These are phyloP conservation scores for Fusarium tricinctum DNA, from an alignment of 2,329 filamentous ascomycete genomes.

Conservation along the genomic window DNA sequence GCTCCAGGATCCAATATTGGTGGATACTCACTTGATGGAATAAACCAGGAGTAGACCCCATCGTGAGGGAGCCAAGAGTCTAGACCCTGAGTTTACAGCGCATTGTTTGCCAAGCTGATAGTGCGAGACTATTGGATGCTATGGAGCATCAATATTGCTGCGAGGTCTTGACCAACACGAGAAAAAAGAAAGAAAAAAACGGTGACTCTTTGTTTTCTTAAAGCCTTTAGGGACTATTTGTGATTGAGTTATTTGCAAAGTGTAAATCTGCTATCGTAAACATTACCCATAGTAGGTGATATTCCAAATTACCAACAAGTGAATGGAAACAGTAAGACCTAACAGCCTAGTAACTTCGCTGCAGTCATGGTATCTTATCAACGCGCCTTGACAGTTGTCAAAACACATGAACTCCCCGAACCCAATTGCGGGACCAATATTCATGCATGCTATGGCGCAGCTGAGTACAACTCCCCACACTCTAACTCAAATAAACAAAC, in stretches of 20 bases:
- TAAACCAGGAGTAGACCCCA: too few species aligned
- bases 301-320: neutral
- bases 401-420: neutral
- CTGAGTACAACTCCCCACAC: constrained; percentile 3
- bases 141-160: neutral
- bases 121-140: constrained; percentile 10
- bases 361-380: neutral
- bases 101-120: constrained; percentile 25
- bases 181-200: neutral
- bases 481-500: neutral
- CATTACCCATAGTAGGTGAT: neutral
- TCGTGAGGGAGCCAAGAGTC: neutral
- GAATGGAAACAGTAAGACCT: neutral
- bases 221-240: neutral
- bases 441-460: constrained; percentile 16
- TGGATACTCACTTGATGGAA: too few species aligned
- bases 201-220: neutral
- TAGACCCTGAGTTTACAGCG: constrained; percentile 10
- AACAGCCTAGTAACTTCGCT: neutral
- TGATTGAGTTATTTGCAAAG: neutral
- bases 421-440: constrained; percentile 4
- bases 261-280: too few species aligned
- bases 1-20: too few species aligned
- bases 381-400: too few species aligned
- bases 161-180: neutral